Evolutionary conservation across 2,329 filamentous ascomycete species (phyloP).

Genomic region (Exophiala sp.): DNA sequence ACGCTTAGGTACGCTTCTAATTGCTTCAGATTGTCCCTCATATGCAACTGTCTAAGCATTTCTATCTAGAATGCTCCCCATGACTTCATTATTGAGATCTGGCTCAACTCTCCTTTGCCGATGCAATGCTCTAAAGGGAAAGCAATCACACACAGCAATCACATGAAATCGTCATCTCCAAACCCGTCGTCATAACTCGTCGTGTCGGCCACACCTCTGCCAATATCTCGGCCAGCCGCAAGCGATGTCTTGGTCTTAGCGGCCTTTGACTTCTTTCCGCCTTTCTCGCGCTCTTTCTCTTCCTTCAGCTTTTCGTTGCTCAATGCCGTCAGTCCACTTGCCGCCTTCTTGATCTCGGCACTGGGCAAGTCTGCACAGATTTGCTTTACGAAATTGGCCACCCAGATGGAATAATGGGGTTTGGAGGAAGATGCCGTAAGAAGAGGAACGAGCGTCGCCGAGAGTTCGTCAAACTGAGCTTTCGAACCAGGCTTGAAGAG

Average conservation of each 20-base stretch:
- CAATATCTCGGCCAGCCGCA: constrained; percentile 52
- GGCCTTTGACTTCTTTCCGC: constrained; percentile 93
- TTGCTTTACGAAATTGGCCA: constrained; percentile 84
- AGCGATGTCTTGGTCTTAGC: constrained; percentile 89
- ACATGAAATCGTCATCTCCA: constrained; percentile 53
- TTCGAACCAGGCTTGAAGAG: constrained; percentile 89
- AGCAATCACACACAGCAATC: constrained; percentile 23
- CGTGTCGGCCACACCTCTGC: constrained; percentile 60
- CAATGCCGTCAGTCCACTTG: constrained; percentile 77
- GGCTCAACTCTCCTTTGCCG: constrained; percentile 3
- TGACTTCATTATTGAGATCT: background rate
- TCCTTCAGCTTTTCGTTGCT: constrained; percentile 98
- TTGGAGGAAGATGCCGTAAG: constrained; percentile 73
- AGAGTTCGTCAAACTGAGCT: constrained; percentile 73
- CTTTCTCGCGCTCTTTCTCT: constrained; percentile 90
- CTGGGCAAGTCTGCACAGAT: constrained; percentile 81
- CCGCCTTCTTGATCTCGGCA: constrained; percentile 94
- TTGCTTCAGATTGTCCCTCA: background rate
- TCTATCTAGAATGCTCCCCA: constrained; percentile 4
- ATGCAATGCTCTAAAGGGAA: constrained; percentile 15
- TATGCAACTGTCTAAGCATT: constrained; percentile 1
- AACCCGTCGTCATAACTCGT: constrained; percentile 74
- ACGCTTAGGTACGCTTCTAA: background rate
- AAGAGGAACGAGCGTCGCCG: constrained; percentile 71
- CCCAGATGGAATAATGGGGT: constrained; percentile 80